A percentile compares a stretch with the other conserved stretches of the same genome.
Evolutionary conservation across 75 land plant species (phyloP).

Genomic region (Picea glauca): DNA sequence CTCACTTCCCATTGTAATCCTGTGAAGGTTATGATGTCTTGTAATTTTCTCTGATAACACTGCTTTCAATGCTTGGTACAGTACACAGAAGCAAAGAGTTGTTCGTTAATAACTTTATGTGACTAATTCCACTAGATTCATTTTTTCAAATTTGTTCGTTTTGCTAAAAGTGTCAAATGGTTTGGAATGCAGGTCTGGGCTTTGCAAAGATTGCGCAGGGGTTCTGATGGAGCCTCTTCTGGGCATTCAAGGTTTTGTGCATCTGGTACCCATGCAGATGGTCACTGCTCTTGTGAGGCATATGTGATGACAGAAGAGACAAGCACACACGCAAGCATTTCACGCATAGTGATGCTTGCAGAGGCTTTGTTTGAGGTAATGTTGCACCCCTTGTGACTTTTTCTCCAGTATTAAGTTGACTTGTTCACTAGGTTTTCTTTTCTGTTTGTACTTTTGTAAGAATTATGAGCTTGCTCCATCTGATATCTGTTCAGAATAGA

Average conservation of each 20-base stretch:
- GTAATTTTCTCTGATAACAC: not conserved
- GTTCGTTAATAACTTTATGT: not conserved
- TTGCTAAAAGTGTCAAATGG: not conserved
- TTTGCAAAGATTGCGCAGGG: constrained; percentile 30
- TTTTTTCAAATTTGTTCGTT: not conserved
- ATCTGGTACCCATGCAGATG: constrained; percentile 62
- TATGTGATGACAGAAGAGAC: constrained; percentile 50
- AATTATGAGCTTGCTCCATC: not conserved
- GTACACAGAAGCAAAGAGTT: not conserved
- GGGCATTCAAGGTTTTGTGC: constrained; percentile 57
- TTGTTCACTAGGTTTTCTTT: not conserved
- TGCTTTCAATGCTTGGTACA: not conserved
- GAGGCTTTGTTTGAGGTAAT: constrained; percentile 95
- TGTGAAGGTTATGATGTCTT: not conserved
- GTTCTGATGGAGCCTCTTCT: constrained; percentile 27
- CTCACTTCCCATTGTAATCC: constrained; percentile 10
- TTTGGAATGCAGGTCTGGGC: constrained; percentile 44
- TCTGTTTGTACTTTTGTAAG: too few relatives aligned
- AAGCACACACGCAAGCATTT: constrained; percentile 73
- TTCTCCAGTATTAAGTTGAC: not conserved
- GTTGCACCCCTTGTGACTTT: not conserved
- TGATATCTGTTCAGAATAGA: not conserved
- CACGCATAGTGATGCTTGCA: constrained; percentile 93
- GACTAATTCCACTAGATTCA: not conserved
- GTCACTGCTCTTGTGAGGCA: constrained; percentile 74